phyloP scores from a whole-genome alignment of 2,329 filamentous ascomycete species.

The Exophiala sp. region DNA sequence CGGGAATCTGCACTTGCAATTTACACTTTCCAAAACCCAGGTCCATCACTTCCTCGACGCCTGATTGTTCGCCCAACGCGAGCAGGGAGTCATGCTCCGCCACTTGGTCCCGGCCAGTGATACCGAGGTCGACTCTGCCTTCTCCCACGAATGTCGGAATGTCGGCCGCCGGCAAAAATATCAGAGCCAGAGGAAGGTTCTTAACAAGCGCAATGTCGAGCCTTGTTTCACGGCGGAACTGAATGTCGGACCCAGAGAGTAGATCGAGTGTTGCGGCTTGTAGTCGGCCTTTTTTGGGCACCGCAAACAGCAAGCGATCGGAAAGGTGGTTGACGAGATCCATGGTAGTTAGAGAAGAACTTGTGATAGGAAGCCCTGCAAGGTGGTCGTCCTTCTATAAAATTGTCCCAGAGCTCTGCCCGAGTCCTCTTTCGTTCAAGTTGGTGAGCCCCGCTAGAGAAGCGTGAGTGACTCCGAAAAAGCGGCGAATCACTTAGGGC shows the following conservation, averaged over 20 bases:
- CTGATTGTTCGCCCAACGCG: constrained; percentile 39
- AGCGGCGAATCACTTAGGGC: constrained; percentile 4
- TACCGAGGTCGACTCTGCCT: constrained; percentile 86
- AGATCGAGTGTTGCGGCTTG: constrained; percentile 84
- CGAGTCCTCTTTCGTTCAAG: neutral
- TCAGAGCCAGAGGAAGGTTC: constrained; percentile 88
- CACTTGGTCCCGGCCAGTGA: constrained; percentile 89
- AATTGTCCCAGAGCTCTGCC: neutral
- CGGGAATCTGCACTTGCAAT: constrained; percentile 93
- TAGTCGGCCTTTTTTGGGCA: constrained; percentile 98
- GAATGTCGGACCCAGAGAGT: constrained; percentile 87
- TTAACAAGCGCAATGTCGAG: constrained; percentile 97
- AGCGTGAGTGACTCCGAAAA: neutral
- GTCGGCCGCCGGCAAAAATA: constrained; percentile 94
- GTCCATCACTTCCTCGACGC: constrained; percentile 81
- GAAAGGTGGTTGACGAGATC: constrained; percentile 67
- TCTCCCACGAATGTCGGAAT: constrained; percentile 97
- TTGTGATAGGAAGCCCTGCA: too few species aligned
- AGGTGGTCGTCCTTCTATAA: too few species aligned
- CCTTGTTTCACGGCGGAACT: constrained; percentile 89
- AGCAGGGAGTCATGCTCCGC: constrained; percentile 71
- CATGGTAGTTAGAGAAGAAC: constrained; percentile 39
- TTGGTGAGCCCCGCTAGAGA: neutral
- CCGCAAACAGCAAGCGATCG: constrained; percentile 87
- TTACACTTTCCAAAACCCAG: constrained; percentile 86